Percentiles rank a stretch among this genome's conserved stretches.
Evolutionary conservation across 352 stramenopile species (phyloP).

Genomic region (Pythium utonaiense): DNA sequence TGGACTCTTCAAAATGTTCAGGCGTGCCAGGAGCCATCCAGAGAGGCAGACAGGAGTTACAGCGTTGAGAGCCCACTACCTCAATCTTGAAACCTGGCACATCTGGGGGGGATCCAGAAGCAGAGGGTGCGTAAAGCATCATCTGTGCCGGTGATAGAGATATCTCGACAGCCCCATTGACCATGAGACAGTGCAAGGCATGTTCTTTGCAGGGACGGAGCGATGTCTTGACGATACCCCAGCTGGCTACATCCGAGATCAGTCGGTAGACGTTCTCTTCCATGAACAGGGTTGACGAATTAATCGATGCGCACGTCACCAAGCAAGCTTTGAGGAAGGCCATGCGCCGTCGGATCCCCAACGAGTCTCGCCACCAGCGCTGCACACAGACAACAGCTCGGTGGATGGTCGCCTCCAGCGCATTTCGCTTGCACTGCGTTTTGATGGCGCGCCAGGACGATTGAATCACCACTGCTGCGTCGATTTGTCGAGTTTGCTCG

Average conservation of each 20-base stretch:
- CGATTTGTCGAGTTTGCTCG: constrained; percentile 39
- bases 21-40: constrained; percentile 53
- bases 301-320: constrained; percentile 47
- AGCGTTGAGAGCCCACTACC: constrained; percentile 31
- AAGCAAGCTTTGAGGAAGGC: constrained; percentile 49
- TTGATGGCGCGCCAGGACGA: constrained; percentile 43
- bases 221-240: constrained; percentile 28
- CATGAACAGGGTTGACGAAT: constrained; percentile 67
- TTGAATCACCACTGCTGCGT: constrained; percentile 52
- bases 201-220: constrained; percentile 47
- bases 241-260: constrained; percentile 31
- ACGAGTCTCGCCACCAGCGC: constrained; percentile 62
- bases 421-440: constrained; percentile 36
- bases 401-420: constrained; percentile 46
- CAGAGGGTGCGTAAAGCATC: constrained; percentile 23
- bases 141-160: constrained; percentile 39
- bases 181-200: constrained; percentile 41
- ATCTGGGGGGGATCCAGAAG: background rate
- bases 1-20: constrained; percentile 53
- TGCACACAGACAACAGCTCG: constrained; percentile 61
- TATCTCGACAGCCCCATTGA: constrained; percentile 38
- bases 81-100: constrained; percentile 3
- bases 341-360: constrained; percentile 41
- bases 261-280: constrained; percentile 47
- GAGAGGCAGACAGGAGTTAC: constrained; percentile 45